Conservation (phyloP, 1,284 basidiomycete genomes). For the Naganishia sp. region DNA sequence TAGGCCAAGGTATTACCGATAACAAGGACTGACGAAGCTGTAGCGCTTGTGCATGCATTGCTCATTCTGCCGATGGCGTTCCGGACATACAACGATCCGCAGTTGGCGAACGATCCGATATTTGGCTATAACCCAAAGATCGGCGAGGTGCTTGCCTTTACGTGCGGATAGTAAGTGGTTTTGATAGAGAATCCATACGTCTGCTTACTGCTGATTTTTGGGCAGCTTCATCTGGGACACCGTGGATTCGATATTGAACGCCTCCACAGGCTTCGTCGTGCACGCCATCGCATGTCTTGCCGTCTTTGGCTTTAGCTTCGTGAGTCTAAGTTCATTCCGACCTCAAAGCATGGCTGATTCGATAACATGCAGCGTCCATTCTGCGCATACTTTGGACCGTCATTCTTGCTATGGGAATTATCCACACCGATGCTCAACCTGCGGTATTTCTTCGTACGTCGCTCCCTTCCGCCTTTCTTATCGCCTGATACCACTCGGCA, state of each 20-base stretch:
- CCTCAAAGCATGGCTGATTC: background rate
- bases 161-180: slow-evolving; percentile 36
- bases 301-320: slow-evolving; percentile 44
- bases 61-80: slow-evolving; percentile 40
- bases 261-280: slow-evolving; percentile 42
- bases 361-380: slow-evolving; percentile 38
- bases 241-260: slow-evolving; percentile 39
- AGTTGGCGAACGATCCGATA: slow-evolving; percentile 39
- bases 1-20: background rate
- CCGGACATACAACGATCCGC: slow-evolving; percentile 30
- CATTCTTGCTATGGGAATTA: slow-evolving; percentile 46
- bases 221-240: slow-evolving; percentile 46
- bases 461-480: background rate
- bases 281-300: slow-evolving; percentile 43
- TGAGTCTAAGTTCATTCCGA: slow-evolving; percentile 24
- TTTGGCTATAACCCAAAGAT: slow-evolving; percentile 44
- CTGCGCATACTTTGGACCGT: slow-evolving; percentile 44
- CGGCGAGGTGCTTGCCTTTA: slow-evolving; percentile 42
- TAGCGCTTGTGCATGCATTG: slow-evolving; percentile 43
- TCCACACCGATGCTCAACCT: slow-evolving; percentile 46
- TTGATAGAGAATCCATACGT: background rate
- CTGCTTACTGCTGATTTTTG: background rate
- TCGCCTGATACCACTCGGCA: background rate
- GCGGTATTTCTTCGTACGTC: slow-evolving; percentile 45
- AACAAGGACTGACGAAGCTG: background rate